Base-by-base conservation (phyloP, 441 rosid genomes). In the Jatropha podagrica region DNA sequence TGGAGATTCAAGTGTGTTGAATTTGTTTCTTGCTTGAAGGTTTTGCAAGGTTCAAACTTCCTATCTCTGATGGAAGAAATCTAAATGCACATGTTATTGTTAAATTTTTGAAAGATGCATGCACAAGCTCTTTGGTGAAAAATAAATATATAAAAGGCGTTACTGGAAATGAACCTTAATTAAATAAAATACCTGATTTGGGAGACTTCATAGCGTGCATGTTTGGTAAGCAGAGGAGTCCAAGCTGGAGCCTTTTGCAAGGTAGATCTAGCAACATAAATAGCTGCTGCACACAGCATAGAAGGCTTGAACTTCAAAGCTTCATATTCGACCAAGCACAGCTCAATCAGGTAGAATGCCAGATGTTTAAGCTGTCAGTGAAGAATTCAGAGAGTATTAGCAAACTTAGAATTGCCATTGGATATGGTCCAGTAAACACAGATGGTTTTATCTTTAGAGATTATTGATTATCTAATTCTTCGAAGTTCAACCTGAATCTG, bases 231-330 rank as follows among this genome's bases (percentile, higher is more conserved):
- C 77, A 93, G 84, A 1, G 88, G 83, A 54, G 94, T 93, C 99
- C 99, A 93, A 60, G 80, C 73, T 61, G 98, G 99, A 81, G 80
- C 71, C 62, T 81, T 79, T 73, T 85, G 88, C 78, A 93, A 82
- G 56, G 93, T 91, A 83, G 88, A 86, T 58, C 96, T 86, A 55
- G 98, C 93, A 66, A 95, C 86, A 66, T 87, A 93, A 74, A 95
- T 81, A 55, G 96, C 96, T 14, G 99, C 89, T 74, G 99, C 99
- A 83, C 99, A 92, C 69, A 95, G 83, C 86, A 95, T 38, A 0
- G 99, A 93, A 0, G 96, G 81, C 82, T 90, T 95, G 86, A 75
- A 95, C 81, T 85, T 84, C 75, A 93, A 81, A 61, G 95, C 96
- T 86, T 93, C 88, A 27, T 92, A 87, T 79, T 93, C 90, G 44